Conservation (phyloP, 108 stramenopile genomes). For the Aureococcus anophagefferens region DNA sequence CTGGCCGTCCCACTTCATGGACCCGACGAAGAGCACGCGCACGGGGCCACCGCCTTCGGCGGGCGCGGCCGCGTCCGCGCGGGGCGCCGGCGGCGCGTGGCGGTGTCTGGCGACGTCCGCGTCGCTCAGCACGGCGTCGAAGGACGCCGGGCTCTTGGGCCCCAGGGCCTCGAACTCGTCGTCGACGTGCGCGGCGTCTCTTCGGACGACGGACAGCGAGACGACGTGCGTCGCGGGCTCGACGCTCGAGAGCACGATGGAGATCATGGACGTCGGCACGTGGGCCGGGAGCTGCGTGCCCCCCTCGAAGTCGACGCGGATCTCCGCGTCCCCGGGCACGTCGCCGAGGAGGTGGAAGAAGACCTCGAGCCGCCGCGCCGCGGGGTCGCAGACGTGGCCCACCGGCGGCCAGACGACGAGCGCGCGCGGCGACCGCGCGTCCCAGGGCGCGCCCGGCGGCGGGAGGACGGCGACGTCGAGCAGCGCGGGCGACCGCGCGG, state of each 20-base stretch:
- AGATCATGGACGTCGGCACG: neutral
- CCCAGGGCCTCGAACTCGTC: neutral
- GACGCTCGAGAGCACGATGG: neutral
- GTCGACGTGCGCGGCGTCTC: neutral
- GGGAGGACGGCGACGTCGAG: neutral
- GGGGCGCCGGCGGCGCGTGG: neutral
- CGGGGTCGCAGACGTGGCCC: neutral
- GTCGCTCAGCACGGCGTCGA: neutral
- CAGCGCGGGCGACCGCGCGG: neutral
- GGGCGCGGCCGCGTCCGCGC: neutral
- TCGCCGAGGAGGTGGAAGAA: neutral
- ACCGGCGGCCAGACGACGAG: neutral
- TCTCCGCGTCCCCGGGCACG: neutral
- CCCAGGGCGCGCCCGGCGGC: neutral
- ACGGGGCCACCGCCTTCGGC: neutral
- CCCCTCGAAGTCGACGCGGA: neutral
- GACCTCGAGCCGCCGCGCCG: neutral
- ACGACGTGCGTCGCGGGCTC: constrained; percentile 11
- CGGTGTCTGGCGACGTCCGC: neutral
- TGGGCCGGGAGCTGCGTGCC: neutral
- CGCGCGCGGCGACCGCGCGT: neutral
- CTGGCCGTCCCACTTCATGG: constrained; percentile 15
- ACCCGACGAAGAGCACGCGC: constrained; percentile 1
- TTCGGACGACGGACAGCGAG: neutral
- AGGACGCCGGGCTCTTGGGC: neutral